Conservation (phyloP, 768 basidiomycete species). For the Cystofilobasidium ferigula region DNA sequence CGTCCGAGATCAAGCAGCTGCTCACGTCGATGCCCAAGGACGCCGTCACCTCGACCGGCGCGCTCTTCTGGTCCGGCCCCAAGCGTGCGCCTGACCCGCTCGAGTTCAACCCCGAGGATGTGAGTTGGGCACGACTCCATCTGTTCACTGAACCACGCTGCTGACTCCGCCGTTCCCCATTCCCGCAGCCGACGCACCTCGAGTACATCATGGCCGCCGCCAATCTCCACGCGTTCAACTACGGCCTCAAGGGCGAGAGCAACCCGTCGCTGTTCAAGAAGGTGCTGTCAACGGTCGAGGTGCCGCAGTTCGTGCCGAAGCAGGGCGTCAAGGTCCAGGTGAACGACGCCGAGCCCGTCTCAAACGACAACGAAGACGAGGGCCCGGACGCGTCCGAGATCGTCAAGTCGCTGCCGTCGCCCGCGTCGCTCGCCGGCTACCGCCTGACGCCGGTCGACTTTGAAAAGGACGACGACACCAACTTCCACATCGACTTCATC, state of each 20-base stretch:
- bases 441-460: conserved; percentile 90
- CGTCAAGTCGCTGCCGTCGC: conserved; percentile 63
- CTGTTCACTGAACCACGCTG: neutral
- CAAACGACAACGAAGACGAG: conserved; percentile 42
- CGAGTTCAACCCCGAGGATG: conserved; percentile 72
- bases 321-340: conserved; percentile 87
- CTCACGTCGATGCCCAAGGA: conserved; percentile 92
- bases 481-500: conserved; percentile 98
- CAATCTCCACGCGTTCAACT: conserved; percentile 95
- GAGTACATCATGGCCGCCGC: conserved; percentile 83
- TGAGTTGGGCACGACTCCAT: conserved; percentile 42
- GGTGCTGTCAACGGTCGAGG: conserved; percentile 65
- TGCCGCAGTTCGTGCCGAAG: conserved; percentile 87
- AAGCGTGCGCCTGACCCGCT: conserved; percentile 92
- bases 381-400: conserved; percentile 49
- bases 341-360: conserved; percentile 72
- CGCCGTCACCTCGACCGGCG: conserved; percentile 72
- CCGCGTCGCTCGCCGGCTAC: conserved; percentile 90
- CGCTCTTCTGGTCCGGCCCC: conserved; percentile 98
- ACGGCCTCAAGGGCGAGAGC: conserved; percentile 81
- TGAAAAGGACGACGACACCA: conserved; percentile 97
- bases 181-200: conserved; percentile 70
- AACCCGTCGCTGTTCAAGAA: conserved; percentile 71
- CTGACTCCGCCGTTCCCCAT: neutral
- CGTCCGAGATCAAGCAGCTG: conserved; percentile 83